Percentiles rank a stretch among this genome's conserved stretches.
These are phyloP conservation scores for Hsuehochloa calcarea DNA, from an alignment of 176 grass and related monocot species.

Conservation along the genomic window DNA sequence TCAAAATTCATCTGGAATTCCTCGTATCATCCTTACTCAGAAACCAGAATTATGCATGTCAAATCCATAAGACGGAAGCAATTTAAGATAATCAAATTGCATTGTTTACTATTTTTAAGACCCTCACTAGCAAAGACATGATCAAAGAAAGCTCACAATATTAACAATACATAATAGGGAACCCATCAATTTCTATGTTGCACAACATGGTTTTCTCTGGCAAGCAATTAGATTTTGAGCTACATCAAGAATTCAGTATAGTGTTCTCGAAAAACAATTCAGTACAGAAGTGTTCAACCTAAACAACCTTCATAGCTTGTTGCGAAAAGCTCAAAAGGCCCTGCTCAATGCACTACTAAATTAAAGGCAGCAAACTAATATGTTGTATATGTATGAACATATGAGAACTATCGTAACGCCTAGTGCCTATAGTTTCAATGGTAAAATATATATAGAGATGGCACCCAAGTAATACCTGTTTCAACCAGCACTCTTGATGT, in stretches of 20 bases:
- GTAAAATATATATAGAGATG: constrained; percentile 16
- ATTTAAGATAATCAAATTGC: not conserved
- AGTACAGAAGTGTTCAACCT: not conserved
- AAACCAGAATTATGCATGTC: not conserved
- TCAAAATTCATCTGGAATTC: not conserved
- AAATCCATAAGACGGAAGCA: not conserved
- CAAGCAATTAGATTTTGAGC: not conserved
- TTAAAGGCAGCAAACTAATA: not conserved
- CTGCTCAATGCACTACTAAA: not conserved
- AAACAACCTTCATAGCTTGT: not conserved
- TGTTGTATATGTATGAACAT: not conserved
- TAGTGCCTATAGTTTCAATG: not conserved
- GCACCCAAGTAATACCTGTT: constrained; percentile 55
- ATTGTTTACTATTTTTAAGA: not conserved
- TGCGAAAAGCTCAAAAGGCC: not conserved
- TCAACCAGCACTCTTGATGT: constrained; percentile 99
- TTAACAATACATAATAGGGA: not conserved
- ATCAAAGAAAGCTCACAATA: not conserved
- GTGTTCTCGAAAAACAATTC: not conserved
- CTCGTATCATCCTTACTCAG: not conserved
- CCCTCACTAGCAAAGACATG: not conserved
- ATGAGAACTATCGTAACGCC: not conserved
- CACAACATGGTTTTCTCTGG: not conserved
- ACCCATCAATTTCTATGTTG: not conserved
- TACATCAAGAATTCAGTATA: not conserved